A percentile compares a stretch with the other conserved stretches of the same genome.
These are phyloP conservation scores for Boeremia lycopersici DNA, from an alignment of 2,329 filamentous ascomycete genomes.

Conservation along the genomic window DNA sequence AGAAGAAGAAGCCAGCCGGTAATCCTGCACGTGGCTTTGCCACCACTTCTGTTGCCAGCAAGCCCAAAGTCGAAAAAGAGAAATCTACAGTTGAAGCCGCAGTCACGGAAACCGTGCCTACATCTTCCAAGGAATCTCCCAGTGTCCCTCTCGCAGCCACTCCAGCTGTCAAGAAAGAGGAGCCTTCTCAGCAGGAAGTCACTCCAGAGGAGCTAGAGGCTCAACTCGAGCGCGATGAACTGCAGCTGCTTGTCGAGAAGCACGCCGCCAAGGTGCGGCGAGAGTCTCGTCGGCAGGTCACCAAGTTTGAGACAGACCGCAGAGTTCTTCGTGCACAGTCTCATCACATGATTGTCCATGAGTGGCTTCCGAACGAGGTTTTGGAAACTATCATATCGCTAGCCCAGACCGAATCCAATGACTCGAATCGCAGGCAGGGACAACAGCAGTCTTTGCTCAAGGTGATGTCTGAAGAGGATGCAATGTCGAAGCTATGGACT, in stretches of 20 bases:
- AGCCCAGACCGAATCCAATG: conserved; percentile 66
- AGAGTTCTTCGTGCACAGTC: conserved; percentile 81
- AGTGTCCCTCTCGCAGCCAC: conserved; percentile 10
- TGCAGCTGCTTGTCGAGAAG: conserved; percentile 87
- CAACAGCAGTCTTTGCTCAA: conserved; percentile 48
- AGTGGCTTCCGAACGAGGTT: conserved; percentile 82
- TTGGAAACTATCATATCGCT: conserved; percentile 78
- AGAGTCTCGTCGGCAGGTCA: conserved; percentile 77
- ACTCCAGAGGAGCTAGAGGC: conserved; percentile 86
- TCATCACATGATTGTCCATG: conserved; percentile 70
- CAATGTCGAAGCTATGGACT: conserved; percentile 82
- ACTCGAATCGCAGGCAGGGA: conserved; percentile 57
- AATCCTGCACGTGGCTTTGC: conserved; percentile 93
- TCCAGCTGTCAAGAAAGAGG: conserved; percentile 11
- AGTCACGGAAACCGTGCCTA: conserved; percentile 10
- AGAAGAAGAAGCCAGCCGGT: conserved; percentile 87
- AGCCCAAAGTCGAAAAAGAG: conserved; percentile 61
- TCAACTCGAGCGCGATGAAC: conserved; percentile 86
- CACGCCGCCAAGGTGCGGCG: conserved; percentile 77
- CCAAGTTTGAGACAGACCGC: conserved; percentile 82
- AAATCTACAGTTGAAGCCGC: conserved; percentile 28
- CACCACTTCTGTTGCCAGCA: conserved; percentile 89
- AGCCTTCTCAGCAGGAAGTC: conserved; percentile 42
- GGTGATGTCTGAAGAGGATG: conserved; percentile 72
- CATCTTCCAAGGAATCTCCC: conserved; percentile 23